phyloP scores from a whole-genome alignment of 495 filamentous ascomycete species.

The Podospora fimiseda region DNA sequence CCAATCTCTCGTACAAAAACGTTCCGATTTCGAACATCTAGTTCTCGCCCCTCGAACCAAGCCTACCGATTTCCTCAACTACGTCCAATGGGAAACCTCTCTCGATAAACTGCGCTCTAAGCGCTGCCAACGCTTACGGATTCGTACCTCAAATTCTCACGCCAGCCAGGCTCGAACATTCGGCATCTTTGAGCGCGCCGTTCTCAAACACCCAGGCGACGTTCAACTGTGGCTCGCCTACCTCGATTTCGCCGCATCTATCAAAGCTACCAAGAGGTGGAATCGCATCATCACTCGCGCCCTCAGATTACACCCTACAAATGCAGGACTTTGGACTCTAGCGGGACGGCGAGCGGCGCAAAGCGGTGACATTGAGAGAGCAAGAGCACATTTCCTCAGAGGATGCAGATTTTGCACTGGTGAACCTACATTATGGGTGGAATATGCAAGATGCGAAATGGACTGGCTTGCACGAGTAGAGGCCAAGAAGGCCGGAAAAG shows the following conservation, averaged over 20 bases:
- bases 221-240: conserved; percentile 87
- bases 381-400: conserved; percentile 74
- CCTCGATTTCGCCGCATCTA: conserved; percentile 68
- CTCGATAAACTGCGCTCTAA: conserved; percentile 76
- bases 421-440: conserved; percentile 68
- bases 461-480: conserved; percentile 80
- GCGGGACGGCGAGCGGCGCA: conserved; percentile 72
- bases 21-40: conserved; percentile 88
- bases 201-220: conserved; percentile 77
- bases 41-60: conserved; percentile 73
- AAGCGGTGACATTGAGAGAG: conserved; percentile 76
- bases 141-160: conserved; percentile 55
- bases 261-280: conserved; percentile 75
- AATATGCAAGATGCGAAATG: conserved; percentile 89
- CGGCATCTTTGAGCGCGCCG: conserved; percentile 80
- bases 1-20: conserved; percentile 73
- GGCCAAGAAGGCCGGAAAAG: conserved; percentile 62
- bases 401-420: conserved; percentile 81
- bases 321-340: conserved; percentile 79
- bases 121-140: conserved; percentile 68
- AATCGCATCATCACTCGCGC: conserved; percentile 68
- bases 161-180: conserved; percentile 77
- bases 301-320: conserved; percentile 76
- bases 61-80: conserved; percentile 73
- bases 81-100: conserved; percentile 87